These are phyloP conservation scores for Eutreptiella sp. DNA, from an alignment of 208 protist species.

Conservation along the genomic window DNA sequence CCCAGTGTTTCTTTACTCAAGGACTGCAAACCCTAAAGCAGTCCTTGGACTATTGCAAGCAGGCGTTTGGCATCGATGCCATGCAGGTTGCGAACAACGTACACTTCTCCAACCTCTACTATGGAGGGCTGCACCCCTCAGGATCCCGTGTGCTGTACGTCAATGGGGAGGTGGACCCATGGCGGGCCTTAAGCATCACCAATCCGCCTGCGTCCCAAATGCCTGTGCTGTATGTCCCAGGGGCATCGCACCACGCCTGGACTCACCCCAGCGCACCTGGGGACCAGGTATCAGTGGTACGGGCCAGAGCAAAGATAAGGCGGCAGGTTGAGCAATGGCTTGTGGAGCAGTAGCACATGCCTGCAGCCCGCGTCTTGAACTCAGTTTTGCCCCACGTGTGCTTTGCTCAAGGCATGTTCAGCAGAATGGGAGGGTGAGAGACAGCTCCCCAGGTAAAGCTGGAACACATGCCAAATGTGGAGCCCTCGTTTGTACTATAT, in stretches of 20 bases:
- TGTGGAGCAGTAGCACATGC: no score
- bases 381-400: no score
- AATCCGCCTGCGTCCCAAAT: conserved; percentile 7
- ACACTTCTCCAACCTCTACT: conserved; percentile 28
- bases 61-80: conserved; percentile 23
- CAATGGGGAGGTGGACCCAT: conserved; percentile 45
- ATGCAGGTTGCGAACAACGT: not conserved
- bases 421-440: no score
- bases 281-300: conserved; percentile 27
- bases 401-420: no score
- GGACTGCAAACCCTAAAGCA: conserved; percentile 6
- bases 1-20: conserved; percentile 36
- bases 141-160: conserved; percentile 33
- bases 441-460: no score
- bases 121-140: conserved; percentile 24
- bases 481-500: no score
- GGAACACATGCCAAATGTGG: no score
- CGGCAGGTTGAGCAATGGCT: no score
- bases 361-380: no score
- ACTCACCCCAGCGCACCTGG: conserved; percentile 35
- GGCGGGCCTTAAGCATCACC: conserved; percentile 27
- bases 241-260: conserved; percentile 39
- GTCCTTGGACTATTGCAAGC: conserved; percentile 7
- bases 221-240: conserved; percentile 14
- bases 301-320: no score